A percentile compares a stretch with the other conserved stretches of the same genome.
Evolutionary conservation across 2,329 filamentous ascomycete genomes (phyloP).

Genomic region (Epichloe sibirici): DNA sequence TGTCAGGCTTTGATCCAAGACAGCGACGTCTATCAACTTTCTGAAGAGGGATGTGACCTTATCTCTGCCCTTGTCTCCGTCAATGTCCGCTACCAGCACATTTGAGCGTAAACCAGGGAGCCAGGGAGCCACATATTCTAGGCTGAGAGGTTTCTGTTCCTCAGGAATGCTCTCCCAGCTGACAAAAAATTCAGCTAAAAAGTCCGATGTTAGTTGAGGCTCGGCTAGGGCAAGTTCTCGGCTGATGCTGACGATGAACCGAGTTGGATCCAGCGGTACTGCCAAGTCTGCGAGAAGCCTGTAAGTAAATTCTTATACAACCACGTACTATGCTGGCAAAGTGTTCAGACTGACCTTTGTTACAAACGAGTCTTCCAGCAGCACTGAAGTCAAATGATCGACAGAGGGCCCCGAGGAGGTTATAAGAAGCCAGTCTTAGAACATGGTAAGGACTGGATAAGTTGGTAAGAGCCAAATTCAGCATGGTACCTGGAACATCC

Average conservation of each 20-base stretch:
- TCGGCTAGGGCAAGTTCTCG: constrained; percentile 49
- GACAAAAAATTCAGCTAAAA: constrained; percentile 61
- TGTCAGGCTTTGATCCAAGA: constrained; percentile 46
- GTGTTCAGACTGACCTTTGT: constrained; percentile 36
- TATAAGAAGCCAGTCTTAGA: constrained; percentile 53
- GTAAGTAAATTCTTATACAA: background rate
- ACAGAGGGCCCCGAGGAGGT: constrained; percentile 53
- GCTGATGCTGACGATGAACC: constrained; percentile 55
- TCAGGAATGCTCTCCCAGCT: constrained; percentile 59
- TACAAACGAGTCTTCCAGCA: constrained; percentile 47
- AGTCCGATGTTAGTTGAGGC: constrained; percentile 55
- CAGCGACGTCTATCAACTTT: constrained; percentile 53
- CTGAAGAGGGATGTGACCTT: constrained; percentile 51
- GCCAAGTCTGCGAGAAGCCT: constrained; percentile 36
- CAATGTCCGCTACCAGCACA: constrained; percentile 44
- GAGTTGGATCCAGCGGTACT: constrained; percentile 49
- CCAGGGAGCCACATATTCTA: constrained; percentile 62
- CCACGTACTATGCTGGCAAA: too few species aligned
- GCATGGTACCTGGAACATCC: constrained; percentile 56
- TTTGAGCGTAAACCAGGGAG: constrained; percentile 47
- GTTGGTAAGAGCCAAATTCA: constrained; percentile 57
- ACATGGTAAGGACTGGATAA: constrained; percentile 48
- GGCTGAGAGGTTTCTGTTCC: constrained; percentile 52
- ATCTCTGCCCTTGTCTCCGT: constrained; percentile 54
- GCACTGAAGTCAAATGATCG: constrained; percentile 55